Conservation (phyloP, 345 rosid genomes). For the Arabidopsis arenosa region DNA sequence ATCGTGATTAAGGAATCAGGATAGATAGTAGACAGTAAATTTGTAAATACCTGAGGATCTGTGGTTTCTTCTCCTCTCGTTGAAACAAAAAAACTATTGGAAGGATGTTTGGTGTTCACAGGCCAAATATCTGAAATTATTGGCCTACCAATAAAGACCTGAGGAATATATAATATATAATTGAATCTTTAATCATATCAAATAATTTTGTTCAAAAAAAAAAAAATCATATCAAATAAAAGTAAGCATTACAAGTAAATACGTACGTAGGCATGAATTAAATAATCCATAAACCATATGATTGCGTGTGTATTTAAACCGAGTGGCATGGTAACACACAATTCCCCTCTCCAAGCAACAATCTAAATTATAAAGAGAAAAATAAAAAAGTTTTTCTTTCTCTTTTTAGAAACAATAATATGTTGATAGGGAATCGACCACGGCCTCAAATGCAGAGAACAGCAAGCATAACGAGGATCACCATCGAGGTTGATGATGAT, state of each 20-base stretch:
- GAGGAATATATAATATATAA: constrained; percentile 35
- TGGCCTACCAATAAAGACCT: constrained; percentile 43
- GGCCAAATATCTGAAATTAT: constrained; percentile 44
- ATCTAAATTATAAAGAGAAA: constrained; percentile 10
- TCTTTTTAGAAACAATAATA: constrained; percentile 5
- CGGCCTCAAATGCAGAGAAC: constrained; percentile 44
- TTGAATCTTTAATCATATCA: constrained; percentile 27
- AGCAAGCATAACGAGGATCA: constrained; percentile 32
- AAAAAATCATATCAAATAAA: constrained; percentile 22
- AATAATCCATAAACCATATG: constrained; percentile 25
- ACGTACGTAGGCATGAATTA: constrained; percentile 39
- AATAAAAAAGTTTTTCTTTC: not conserved
- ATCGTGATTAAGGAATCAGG: no score
- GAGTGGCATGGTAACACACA: constrained; percentile 34
- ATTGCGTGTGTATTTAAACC: constrained; percentile 39
- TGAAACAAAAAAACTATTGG: no score
- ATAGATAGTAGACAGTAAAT: no score
- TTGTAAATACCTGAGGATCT: no score
- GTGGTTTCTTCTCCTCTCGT: no score
- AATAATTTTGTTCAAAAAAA: no score
- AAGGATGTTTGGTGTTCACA: constrained; percentile 38
- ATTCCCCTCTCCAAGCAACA: constrained; percentile 39
- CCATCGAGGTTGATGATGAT: constrained; percentile 27
- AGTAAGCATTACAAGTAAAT: constrained; percentile 10
- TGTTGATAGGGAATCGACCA: constrained; percentile 39